These are phyloP conservation scores for Pseudogymnoascus sp. DNA, from an alignment of 2,329 filamentous ascomycete species.

Conservation along the genomic window DNA sequence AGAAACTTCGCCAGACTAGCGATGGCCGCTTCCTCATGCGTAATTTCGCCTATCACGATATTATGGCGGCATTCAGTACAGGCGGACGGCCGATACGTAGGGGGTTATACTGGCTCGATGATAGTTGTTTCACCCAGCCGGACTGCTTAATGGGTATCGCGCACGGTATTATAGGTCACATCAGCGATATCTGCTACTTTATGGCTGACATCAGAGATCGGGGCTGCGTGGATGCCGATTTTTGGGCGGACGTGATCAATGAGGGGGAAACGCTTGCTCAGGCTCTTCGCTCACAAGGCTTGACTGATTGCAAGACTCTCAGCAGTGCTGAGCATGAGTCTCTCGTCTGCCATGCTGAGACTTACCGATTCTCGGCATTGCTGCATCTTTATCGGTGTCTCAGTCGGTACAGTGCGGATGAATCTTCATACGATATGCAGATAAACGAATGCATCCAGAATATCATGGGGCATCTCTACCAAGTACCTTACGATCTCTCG, in stretches of 20 bases:
- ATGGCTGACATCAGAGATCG: slow-evolving; percentile 14
- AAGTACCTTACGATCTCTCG: slow-evolving; percentile 12
- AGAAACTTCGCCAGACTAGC: slow-evolving; percentile 10
- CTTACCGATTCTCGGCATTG: slow-evolving; percentile 16
- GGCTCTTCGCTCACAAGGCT: slow-evolving; percentile 10
- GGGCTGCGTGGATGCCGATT: not conserved
- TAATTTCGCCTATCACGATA: slow-evolving; percentile 18
- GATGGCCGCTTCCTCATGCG: slow-evolving; percentile 16
- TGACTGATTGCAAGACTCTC: not conserved
- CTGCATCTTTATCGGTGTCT: slow-evolving; percentile 15
- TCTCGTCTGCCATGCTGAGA: slow-evolving; percentile 15
- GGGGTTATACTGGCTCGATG: slow-evolving; percentile 14
- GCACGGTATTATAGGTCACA: slow-evolving; percentile 14
- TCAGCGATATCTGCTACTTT: slow-evolving; percentile 16
- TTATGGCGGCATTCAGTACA: slow-evolving; percentile 16
- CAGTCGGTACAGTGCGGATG: not conserved
- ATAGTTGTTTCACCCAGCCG: not conserved
- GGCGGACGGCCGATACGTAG: slow-evolving; percentile 12
- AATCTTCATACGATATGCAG: not conserved
- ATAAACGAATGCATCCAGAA: slow-evolving; percentile 11
- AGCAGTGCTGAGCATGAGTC: not conserved
- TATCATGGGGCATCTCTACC: slow-evolving; percentile 12
- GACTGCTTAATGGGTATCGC: slow-evolving; percentile 16
- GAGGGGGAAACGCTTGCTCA: slow-evolving; percentile 10
- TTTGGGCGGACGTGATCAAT: slow-evolving; percentile 8